Conservation (phyloP, 2,329 filamentous ascomycete genomes). For the Epichloe festucae region DNA sequence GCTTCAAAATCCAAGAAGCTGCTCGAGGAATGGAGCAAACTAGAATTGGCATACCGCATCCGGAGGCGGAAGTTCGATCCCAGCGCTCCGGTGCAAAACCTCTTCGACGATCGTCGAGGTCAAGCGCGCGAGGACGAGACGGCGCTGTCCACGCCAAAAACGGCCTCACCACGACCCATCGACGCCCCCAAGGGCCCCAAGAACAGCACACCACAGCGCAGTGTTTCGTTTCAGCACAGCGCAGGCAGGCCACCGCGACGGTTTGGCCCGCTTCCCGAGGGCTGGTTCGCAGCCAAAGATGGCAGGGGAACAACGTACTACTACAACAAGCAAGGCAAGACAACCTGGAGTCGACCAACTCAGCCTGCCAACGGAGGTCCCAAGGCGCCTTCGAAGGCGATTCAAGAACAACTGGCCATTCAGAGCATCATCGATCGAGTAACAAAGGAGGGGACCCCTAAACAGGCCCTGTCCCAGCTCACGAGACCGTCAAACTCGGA, state of each 20-base stretch:
- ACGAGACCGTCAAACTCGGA: constrained; percentile 40
- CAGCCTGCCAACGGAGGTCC: constrained; percentile 51
- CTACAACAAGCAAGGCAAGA: constrained; percentile 65
- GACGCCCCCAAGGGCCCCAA: constrained; percentile 45
- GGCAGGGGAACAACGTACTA: constrained; percentile 66
- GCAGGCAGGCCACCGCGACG: constrained; percentile 41
- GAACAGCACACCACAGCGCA: constrained; percentile 45
- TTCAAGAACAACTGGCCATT: constrained; percentile 56
- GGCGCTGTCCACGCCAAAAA: constrained; percentile 25
- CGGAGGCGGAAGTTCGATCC: constrained; percentile 77
- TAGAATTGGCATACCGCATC: constrained; percentile 87
- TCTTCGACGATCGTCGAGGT: constrained; percentile 49
- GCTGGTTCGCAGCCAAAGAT: constrained; percentile 72
- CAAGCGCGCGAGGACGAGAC: constrained; percentile 29
- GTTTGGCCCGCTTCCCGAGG: constrained; percentile 50
- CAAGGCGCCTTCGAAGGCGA: constrained; percentile 50
- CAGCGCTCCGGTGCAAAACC: constrained; percentile 42
- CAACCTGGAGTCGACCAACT: constrained; percentile 72
- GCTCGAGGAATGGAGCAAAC: constrained; percentile 73
- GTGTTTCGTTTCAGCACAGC: constrained; percentile 36
- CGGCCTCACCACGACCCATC: constrained; percentile 30
- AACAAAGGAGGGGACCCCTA: constrained; percentile 50
- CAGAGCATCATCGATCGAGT: constrained; percentile 80
- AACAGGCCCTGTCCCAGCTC: constrained; percentile 45
- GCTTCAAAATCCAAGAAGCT: constrained; percentile 56